phyloP scores from a whole-genome alignment of 176 grass and related monocot species.

The Eleusine coracana region DNA sequence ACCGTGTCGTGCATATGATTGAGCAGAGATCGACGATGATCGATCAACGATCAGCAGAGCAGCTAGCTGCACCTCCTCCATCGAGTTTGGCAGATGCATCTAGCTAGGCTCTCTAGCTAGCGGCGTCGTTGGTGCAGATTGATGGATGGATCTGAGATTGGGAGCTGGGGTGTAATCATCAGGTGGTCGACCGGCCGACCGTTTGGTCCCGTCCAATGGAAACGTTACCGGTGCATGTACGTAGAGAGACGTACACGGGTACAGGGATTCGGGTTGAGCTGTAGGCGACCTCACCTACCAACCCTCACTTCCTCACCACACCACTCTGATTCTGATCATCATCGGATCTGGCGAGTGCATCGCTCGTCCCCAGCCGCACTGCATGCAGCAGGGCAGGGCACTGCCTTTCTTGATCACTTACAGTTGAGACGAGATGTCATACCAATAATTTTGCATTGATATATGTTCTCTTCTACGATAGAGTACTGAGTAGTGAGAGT shows the following conservation, averaged over 20 bases:
- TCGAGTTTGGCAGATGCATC: background rate
- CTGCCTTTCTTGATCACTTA: no score
- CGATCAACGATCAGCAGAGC: background rate
- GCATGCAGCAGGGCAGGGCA: no score
- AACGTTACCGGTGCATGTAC: background rate
- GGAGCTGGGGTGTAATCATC: background rate
- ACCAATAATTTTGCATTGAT: background rate
- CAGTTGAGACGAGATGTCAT: no score
- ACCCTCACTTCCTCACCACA: no score
- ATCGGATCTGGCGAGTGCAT: no score
- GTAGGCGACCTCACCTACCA: background rate
- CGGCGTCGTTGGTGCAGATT: background rate
- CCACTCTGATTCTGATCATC: no score
- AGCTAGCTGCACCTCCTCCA: background rate
- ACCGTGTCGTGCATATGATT: background rate
- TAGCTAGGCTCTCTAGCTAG: background rate
- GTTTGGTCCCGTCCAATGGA: background rate
- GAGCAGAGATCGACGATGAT: background rate
- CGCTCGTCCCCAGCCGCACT: no score
- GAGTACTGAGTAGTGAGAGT: background rate
- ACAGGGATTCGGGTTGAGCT: constrained; percentile 1
- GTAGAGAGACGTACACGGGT: background rate
- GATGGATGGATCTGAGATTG: no score
- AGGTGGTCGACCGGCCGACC: background rate
- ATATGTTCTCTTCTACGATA: background rate